Evolutionary conservation across 2,329 filamentous ascomycete genomes (phyloP).

Genomic region (Apiospora malaysiana): DNA sequence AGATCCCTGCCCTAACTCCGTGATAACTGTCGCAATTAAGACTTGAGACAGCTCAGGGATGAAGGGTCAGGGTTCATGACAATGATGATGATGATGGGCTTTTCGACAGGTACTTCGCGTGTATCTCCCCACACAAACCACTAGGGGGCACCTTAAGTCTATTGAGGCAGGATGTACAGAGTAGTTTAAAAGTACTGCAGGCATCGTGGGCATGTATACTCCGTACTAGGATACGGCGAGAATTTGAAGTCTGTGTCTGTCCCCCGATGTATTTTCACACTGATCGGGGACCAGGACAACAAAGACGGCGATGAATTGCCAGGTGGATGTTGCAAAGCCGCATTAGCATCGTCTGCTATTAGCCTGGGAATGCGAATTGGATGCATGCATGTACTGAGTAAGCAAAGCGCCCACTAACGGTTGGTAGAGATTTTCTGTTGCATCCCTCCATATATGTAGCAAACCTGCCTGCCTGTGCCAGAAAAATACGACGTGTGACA

Average conservation of each 20-base stretch:
- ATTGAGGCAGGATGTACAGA: neutral
- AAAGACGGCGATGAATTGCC: neutral
- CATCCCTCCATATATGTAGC: neutral
- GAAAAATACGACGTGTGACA: neutral
- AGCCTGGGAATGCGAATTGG: neutral
- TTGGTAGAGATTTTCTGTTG: neutral
- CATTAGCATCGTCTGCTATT: neutral
- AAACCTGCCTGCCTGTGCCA: neutral
- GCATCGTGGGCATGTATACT: too few relatives aligned
- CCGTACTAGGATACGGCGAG: too few relatives aligned
- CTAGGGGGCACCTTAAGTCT: neutral
- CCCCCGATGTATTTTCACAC: neutral
- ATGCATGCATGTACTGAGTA: neutral
- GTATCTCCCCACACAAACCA: neutral
- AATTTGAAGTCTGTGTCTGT: neutral
- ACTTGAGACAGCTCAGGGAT: constrained; percentile 15
- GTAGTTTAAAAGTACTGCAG: neutral
- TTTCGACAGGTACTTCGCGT: neutral
- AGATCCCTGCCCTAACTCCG: neutral
- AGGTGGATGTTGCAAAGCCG: neutral
- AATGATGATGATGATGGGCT: neutral
- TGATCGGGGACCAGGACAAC: neutral
- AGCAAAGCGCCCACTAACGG: neutral
- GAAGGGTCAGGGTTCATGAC: neutral
- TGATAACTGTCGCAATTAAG: constrained; percentile 13